phyloP scores from a whole-genome alignment of 2,329 filamentous ascomycete genomes.

The Colletotrichum falcatum region DNA sequence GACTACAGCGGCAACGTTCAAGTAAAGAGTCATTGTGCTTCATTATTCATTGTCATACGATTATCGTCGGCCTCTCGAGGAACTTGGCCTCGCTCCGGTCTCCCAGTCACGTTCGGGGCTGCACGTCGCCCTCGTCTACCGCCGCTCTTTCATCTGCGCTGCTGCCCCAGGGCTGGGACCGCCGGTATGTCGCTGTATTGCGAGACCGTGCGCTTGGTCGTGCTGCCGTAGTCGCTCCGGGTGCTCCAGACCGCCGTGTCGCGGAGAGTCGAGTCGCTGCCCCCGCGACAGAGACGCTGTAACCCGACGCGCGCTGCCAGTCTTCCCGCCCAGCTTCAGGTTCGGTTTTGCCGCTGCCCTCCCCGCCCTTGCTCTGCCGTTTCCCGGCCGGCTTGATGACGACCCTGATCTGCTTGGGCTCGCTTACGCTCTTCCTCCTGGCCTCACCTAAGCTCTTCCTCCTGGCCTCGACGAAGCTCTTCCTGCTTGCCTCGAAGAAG shows the following conservation, averaged over 20 bases:
- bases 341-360: slow-evolving; percentile 33
- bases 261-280: slow-evolving; percentile 42
- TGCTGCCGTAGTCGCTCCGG: slow-evolving; percentile 46
- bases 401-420: slow-evolving; percentile 47
- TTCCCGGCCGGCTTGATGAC: slow-evolving; percentile 47
- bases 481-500: slow-evolving; percentile 34
- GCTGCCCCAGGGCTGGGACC: not conserved
- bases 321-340: slow-evolving; percentile 27
- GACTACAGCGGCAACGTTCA: not conserved
- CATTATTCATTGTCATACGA: not conserved
- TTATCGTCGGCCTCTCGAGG: too few relatives aligned
- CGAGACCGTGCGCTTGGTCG: slow-evolving; percentile 3
- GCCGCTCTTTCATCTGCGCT: not conserved
- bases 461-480: slow-evolving; percentile 36
- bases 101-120: not conserved
- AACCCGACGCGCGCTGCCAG: slow-evolving; percentile 49
- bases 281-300: slow-evolving; percentile 46
- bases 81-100: not conserved
- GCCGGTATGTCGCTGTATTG: not conserved
- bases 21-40: not conserved
- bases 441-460: slow-evolving; percentile 37
- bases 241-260: slow-evolving; percentile 47
- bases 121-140: not conserved
- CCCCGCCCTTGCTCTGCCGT: slow-evolving; percentile 7
- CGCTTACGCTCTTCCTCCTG: slow-evolving; percentile 40